These are phyloP conservation scores for Leccinum insolens DNA, from an alignment of 1,284 basidiomycete species.

Conservation along the genomic window DNA sequence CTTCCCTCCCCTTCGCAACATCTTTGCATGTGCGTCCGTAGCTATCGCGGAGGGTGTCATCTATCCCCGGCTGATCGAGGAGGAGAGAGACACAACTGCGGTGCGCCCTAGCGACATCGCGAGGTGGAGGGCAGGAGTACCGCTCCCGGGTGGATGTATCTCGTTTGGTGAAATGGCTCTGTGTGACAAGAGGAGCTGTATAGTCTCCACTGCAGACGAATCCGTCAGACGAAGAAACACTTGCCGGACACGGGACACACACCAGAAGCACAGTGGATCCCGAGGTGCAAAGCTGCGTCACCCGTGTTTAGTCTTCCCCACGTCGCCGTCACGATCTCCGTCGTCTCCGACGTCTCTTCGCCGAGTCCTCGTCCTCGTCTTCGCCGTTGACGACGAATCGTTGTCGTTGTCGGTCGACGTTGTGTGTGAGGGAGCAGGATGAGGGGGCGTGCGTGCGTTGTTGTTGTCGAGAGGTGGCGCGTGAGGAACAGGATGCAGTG, in stretches of 20 bases:
- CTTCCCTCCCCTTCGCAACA: slow-evolving; percentile 73
- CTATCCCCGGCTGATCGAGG: slow-evolving; percentile 76
- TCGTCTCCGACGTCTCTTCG: too few species aligned
- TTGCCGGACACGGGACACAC: slow-evolving; percentile 29
- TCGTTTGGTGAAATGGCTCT: slow-evolving; percentile 79
- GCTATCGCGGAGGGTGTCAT: slow-evolving; percentile 79
- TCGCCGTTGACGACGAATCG: too few species aligned
- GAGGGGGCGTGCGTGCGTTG: too few species aligned
- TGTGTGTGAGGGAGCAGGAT: too few species aligned
- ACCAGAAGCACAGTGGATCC: slow-evolving; percentile 85
- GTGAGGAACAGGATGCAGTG: too few species aligned
- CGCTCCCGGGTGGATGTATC: slow-evolving; percentile 67
- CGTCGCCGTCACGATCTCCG: too few species aligned
- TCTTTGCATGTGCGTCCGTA: slow-evolving; percentile 77
- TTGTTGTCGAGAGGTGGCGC: too few species aligned
- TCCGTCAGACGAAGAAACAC: slow-evolving; percentile 7
- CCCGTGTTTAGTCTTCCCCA: slow-evolving; percentile 53
- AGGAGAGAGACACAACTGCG: slow-evolving; percentile 79
- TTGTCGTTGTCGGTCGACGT: too few species aligned
- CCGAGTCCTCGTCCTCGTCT: too few species aligned
- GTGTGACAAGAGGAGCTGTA: slow-evolving; percentile 71
- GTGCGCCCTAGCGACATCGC: slow-evolving; percentile 80
- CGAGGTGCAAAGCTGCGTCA: slow-evolving; percentile 82
- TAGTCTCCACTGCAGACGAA: slow-evolving; percentile 27
- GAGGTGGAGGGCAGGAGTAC: slow-evolving; percentile 86